Evolutionary conservation across 2,329 filamentous ascomycete species (phyloP).

Genomic region (Fusarium virguliforme): DNA sequence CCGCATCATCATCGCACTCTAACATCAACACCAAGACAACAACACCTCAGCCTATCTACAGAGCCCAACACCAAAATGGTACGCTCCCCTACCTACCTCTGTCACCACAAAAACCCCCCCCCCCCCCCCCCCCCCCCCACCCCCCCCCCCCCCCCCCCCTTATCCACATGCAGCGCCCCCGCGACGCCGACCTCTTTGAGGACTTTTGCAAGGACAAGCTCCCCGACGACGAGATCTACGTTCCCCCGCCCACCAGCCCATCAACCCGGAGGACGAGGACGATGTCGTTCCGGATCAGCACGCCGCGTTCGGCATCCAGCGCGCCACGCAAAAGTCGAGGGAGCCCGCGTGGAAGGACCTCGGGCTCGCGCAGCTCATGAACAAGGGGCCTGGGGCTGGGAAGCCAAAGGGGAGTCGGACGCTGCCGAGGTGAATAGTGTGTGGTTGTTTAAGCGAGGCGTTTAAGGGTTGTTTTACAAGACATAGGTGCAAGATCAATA

Average conservation of each 20-base stretch:
- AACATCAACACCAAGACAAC: conserved; percentile 1
- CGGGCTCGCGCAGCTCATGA: conserved; percentile 80
- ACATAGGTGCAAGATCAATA: not conserved
- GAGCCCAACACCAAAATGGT: conserved; percentile 19
- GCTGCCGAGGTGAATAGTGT: conserved; percentile 38
- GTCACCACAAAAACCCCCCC: not conserved
- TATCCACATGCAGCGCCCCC: conserved; percentile 80
- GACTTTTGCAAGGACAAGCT: conserved; percentile 80
- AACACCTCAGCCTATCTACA: not conserved
- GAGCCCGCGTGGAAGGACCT: conserved; percentile 87
- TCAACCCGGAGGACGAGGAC: conserved; percentile 91
- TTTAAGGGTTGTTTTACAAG: conserved; percentile 17
- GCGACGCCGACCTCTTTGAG: conserved; percentile 85
- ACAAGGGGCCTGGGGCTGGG: conserved; percentile 66
- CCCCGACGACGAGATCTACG: conserved; percentile 85
- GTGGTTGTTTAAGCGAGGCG: conserved; percentile 29
- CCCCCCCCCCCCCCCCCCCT: conserved; percentile 58
- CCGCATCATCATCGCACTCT: not conserved
- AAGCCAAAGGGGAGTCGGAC: conserved; percentile 40
- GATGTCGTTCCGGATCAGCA: conserved; percentile 92
- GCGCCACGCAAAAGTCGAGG: conserved; percentile 80
- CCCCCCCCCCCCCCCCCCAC: not conserved
- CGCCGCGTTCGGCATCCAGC: conserved; percentile 87
- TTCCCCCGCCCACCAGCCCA: conserved; percentile 84
- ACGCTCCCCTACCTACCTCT: not conserved